phyloP scores from a whole-genome alignment of 2,329 filamentous ascomycete genomes.

The Paraphaeosphaeria minitans region DNA sequence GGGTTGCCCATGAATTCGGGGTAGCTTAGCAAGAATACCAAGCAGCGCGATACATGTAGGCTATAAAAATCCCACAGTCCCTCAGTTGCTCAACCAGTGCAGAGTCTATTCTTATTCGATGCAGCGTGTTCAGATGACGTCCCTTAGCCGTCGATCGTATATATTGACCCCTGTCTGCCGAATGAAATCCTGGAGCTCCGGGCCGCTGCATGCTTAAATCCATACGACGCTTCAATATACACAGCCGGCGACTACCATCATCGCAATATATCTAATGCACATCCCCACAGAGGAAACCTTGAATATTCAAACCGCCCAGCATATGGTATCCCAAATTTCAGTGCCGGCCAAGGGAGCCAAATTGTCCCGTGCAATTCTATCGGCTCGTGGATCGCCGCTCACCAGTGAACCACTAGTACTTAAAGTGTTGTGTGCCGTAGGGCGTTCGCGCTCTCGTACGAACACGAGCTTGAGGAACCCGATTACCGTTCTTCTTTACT shows the following conservation, averaged over 20 bases:
- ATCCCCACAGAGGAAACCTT: constrained; percentile 1
- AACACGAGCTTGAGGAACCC: constrained; percentile 3
- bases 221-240: constrained; percentile 38
- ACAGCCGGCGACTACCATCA: constrained; percentile 14
- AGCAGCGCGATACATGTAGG: not conserved
- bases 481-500: constrained; percentile 3
- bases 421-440: constrained; percentile 23
- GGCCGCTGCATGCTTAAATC: constrained; percentile 34
- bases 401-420: constrained; percentile 22
- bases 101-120: constrained; percentile 8
- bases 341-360: constrained; percentile 25
- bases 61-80: not conserved
- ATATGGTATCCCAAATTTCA: constrained; percentile 13
- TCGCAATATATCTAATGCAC: constrained; percentile 30
- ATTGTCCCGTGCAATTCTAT: constrained; percentile 21
- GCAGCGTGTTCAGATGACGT: constrained; percentile 17
- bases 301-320: constrained; percentile 1
- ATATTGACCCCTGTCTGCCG: constrained; percentile 27
- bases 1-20: not conserved
- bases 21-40: not conserved
- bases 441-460: constrained; percentile 2
- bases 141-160: constrained; percentile 24
- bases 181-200: constrained; percentile 36
- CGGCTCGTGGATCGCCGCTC: constrained; percentile 16
- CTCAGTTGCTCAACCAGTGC: not conserved